Evolutionary conservation across 2,329 filamentous ascomycete species (phyloP).

Genomic region (Chalaropsis thielavioides): DNA sequence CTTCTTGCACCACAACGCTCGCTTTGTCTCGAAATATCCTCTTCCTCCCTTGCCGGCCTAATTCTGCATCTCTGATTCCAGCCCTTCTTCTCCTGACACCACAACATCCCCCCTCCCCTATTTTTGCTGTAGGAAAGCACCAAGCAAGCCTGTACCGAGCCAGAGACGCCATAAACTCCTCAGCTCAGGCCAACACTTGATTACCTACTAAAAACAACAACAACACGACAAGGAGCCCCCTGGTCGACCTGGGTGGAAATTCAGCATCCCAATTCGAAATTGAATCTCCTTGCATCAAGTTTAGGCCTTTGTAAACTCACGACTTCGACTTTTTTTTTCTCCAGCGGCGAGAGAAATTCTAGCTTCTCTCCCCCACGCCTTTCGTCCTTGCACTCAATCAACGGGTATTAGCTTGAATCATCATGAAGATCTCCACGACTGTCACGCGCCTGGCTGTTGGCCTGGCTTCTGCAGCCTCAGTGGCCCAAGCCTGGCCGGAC

Average conservation of each 20-base stretch:
- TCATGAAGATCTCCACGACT: constrained; percentile 37
- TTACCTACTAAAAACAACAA: not conserved
- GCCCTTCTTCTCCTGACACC: not conserved
- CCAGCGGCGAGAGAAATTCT: not conserved
- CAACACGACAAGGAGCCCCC: not conserved
- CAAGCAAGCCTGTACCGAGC: not conserved
- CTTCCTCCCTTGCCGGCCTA: not conserved
- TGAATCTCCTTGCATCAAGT: constrained; percentile 1
- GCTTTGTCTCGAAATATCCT: not conserved
- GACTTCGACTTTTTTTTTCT: constrained; percentile 9
- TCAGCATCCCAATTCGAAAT: not conserved
- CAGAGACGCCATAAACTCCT: not conserved
- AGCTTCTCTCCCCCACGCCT: not conserved
- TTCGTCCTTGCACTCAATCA: not conserved
- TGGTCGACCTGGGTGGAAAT: not conserved
- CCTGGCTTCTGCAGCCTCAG: constrained; percentile 35
- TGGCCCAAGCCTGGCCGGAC: constrained; percentile 41
- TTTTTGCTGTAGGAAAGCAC: not conserved
- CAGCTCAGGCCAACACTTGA: not conserved
- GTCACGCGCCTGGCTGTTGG: constrained; percentile 36
- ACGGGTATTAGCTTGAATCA: not conserved
- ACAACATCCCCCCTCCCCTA: not conserved
- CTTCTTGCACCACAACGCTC: not conserved
- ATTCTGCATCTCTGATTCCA: not conserved
- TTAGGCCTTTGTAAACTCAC: not conserved